Evolutionary conservation across 306 rosid species (phyloP).

Genomic region (Vigna trinervia): DNA sequence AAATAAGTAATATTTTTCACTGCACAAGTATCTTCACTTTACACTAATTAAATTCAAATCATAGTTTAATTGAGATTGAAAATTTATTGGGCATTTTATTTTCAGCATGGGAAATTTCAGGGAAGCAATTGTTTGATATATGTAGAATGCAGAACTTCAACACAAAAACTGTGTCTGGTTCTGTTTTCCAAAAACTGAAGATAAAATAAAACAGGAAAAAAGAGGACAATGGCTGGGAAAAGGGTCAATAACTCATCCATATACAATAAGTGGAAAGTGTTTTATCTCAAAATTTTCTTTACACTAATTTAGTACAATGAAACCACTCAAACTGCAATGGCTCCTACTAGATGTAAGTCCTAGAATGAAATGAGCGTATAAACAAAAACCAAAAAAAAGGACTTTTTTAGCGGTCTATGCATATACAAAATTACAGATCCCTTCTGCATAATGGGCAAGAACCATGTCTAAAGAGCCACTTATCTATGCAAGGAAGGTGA

Average conservation of each 20-base stretch:
- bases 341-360: conserved; percentile 51
- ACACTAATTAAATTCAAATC: background rate
- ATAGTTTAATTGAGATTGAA: background rate
- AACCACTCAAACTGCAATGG: conserved; percentile 43
- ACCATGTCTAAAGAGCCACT: conserved; percentile 96
- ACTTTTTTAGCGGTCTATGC: conserved; percentile 37
- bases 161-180: background rate
- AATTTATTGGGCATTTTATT: background rate
- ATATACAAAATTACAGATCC: conserved; percentile 77
- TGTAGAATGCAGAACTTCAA: background rate
- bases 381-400: conserved; percentile 46
- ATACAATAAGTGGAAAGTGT: conserved; percentile 40
- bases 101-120: background rate
- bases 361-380: conserved; percentile 54
- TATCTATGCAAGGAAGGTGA: conserved; percentile 97
- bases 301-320: conserved; percentile 60
- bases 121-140: conserved; percentile 14
- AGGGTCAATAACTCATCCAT: conserved; percentile 37
- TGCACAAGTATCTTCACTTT: background rate
- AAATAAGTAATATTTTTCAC: background rate
- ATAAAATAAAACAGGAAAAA: background rate
- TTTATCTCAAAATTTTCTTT: conserved; percentile 59
- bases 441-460: conserved; percentile 99
- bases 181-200: conserved; percentile 8
- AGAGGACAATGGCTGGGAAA: background rate